Base-by-base conservation (phyloP, 2,329 filamentous ascomycete species). In the Zalaria obscura region DNA sequence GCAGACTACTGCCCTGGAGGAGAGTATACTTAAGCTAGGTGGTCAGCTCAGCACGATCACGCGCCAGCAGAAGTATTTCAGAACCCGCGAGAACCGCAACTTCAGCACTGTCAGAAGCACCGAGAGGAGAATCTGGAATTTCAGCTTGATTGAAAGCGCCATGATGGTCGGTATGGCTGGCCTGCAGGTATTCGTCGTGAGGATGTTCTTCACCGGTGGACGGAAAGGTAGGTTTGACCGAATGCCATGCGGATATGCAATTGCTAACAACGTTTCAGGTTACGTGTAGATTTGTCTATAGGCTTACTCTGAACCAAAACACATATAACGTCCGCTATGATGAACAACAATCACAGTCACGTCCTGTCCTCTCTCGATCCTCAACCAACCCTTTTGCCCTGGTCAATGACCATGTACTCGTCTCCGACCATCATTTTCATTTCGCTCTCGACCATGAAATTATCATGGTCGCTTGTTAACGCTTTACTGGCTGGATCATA, bases 41-140 rank as follows among this genome's bases (percentile, higher is more conserved):
- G 80, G 85, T 48, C 86, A 93, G 59, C 69, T 98, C 39, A 94
- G 87, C 9, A 95, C 88, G 47, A 91, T 98, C 58, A 87, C 84
- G 35, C 78, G 91, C 56, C 95, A 94, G 69, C 91, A 98, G 59
- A 98, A 98, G 63, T 98, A 98, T 71, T 98, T 98, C 78, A 83
- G 93, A 48, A 98, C 91, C 3, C 80, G 91, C 51, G 91, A 98
- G 72, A 98, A 98, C 73, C 77, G 91, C 47, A 98, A 98, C 68
- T 96, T 98, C 67, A 93, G 85, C 68, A 98, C 91, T 6, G 91
- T 98, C 54, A 76, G 85, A 62, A 95, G 88, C 67, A 98, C 91
- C 34, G 91, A 98, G 71, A 78, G 77, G 60, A 75, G 91, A 48
- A 98, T 98, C 56, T 87, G 95, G 69, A 96, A 95, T 67, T 94